Percentiles rank a stretch among this genome's conserved stretches.
Conservation (phyloP, 2,329 filamentous ascomycete genomes). For the Verticillium albo-atrum region DNA sequence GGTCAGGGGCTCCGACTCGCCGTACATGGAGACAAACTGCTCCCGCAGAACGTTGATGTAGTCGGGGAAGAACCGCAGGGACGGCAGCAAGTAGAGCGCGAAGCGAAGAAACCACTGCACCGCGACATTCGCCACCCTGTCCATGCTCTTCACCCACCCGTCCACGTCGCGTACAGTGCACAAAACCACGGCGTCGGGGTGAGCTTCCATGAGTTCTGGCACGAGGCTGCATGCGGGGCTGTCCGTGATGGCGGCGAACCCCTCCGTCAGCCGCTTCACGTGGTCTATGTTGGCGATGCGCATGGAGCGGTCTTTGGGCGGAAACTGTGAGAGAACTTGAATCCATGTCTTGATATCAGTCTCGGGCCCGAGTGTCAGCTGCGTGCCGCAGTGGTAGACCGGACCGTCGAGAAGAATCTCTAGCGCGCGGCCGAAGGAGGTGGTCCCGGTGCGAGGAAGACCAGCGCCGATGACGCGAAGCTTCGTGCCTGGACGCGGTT, state of each 20-base stretch:
- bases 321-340: constrained; percentile 1
- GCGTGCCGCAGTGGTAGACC: constrained; percentile 17
- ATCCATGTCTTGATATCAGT: constrained; percentile 13
- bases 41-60: constrained; percentile 7
- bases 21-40: background rate
- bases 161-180: constrained; percentile 14
- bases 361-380: constrained; percentile 13
- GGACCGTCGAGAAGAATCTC: constrained; percentile 18
- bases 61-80: constrained; percentile 10
- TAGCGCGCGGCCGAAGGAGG: constrained; percentile 16
- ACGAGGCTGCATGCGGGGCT: background rate
- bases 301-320: background rate
- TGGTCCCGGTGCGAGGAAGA: constrained; percentile 17
- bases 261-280: background rate
- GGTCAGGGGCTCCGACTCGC: background rate
- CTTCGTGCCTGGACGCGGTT: constrained; percentile 12
- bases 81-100: constrained; percentile 12
- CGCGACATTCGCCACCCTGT: background rate
- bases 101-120: constrained; percentile 13
- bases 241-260: constrained; percentile 1
- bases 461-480: constrained; percentile 20
- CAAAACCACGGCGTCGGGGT: constrained; percentile 15
- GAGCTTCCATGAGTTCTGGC: constrained; percentile 9
- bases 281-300: constrained; percentile 2
- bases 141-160: constrained; percentile 14